A percentile compares a stretch with the other conserved stretches of the same genome.
These are phyloP conservation scores for Gloeopeniophorella convolvens DNA, from an alignment of 768 basidiomycete species.

Conservation along the genomic window DNA sequence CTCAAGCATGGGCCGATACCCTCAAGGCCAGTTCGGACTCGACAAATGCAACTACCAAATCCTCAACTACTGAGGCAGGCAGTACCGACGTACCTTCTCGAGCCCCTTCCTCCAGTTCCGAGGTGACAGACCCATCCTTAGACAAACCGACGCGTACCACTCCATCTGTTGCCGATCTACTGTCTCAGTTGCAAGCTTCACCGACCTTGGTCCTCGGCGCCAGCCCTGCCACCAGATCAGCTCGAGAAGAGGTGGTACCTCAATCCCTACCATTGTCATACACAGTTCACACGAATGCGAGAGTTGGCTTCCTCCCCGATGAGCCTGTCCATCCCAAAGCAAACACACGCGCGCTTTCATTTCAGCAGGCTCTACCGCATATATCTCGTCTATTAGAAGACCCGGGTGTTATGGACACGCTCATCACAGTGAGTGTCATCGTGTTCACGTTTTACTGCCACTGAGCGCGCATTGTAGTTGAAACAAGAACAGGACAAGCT, in stretches of 20 bases:
- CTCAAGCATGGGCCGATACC: conserved; percentile 62
- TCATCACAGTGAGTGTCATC: conserved; percentile 42
- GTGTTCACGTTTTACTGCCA: background rate
- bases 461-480: conserved; percentile 37
- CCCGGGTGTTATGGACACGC: conserved; percentile 39
- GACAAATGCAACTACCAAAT: conserved; percentile 5
- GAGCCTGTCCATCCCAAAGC: conserved; percentile 19
- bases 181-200: conserved; percentile 14
- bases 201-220: background rate
- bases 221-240: background rate
- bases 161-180: conserved; percentile 19
- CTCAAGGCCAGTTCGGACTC: conserved; percentile 20
- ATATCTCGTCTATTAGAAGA: conserved; percentile 56
- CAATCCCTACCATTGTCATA: no score
- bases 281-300: no score
- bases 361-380: conserved; percentile 63
- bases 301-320: background rate
- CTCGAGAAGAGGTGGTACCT: no score
- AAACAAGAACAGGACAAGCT: conserved; percentile 64
- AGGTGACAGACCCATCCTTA: background rate
- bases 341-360: conserved; percentile 46
- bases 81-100: background rate
- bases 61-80: no score
- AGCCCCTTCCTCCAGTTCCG: background rate
- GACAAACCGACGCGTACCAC: conserved; percentile 7